These are phyloP conservation scores for Stemphylium lycopersici DNA, from an alignment of 2,329 filamentous ascomycete species.

Conservation along the genomic window DNA sequence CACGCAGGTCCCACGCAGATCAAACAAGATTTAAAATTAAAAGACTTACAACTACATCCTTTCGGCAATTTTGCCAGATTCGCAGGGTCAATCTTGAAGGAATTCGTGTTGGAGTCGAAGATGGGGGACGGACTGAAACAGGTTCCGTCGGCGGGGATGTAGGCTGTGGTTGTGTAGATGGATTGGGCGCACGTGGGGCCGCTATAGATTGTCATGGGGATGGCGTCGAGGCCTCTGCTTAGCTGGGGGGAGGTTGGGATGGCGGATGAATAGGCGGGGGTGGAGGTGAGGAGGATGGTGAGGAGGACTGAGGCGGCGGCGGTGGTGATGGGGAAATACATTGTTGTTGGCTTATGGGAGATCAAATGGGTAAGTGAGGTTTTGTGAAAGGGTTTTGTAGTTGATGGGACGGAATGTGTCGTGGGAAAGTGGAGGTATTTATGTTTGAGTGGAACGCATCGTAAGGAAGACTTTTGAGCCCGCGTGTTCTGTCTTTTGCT, in stretches of 20 bases:
- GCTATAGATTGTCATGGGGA: conserved; percentile 21
- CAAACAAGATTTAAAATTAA: neutral
- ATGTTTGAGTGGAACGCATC: too few species aligned
- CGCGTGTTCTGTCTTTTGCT: too few species aligned
- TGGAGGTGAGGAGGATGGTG: conserved; percentile 15
- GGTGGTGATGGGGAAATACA: conserved; percentile 11
- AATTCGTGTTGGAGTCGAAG: conserved; percentile 21
- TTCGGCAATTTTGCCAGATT: conserved; percentile 8
- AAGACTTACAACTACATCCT: conserved; percentile 23
- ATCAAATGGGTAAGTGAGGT: neutral
- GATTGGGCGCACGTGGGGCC: conserved; percentile 17
- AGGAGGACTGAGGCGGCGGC: neutral
- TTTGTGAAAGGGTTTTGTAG: neutral
- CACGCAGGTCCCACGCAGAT: neutral
- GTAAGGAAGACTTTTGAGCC: too few species aligned
- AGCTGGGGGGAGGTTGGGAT: neutral
- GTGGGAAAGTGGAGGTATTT: neutral
- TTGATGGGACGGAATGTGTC: neutral
- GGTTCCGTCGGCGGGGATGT: conserved; percentile 19
- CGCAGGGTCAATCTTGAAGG: neutral
- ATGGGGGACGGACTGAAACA: conserved; percentile 23
- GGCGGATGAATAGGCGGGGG: conserved; percentile 12
- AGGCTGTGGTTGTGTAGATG: conserved; percentile 13
- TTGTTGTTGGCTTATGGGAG: neutral
- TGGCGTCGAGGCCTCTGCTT: conserved; percentile 12